Evolutionary conservation across 1,139 yeast species (phyloP).

Genomic region (Geotrichum citri-aurantii): DNA sequence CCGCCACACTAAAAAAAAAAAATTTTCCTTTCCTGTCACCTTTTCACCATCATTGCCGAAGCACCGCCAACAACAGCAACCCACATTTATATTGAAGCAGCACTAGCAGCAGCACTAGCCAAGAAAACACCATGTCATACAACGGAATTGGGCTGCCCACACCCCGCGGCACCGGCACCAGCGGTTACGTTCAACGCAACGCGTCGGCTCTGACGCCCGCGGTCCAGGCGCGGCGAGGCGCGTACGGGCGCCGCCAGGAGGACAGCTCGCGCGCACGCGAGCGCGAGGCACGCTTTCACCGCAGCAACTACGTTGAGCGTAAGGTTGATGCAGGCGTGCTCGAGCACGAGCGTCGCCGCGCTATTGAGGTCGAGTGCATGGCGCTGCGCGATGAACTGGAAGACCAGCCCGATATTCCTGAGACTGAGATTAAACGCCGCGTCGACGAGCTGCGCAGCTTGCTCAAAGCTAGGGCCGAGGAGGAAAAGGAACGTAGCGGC

Average conservation of each 20-base stretch:
- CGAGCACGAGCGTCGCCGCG: slow-evolving; percentile 46
- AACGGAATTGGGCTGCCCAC: slow-evolving; percentile 62
- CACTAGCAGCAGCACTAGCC: neutral
- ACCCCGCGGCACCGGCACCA: slow-evolving; percentile 68
- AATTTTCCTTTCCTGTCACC: neutral
- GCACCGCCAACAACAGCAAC: neutral
- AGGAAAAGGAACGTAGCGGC: neutral
- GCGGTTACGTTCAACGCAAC: slow-evolving; percentile 60
- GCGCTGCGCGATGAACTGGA: slow-evolving; percentile 44
- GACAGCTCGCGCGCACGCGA: slow-evolving; percentile 22
- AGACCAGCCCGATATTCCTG: slow-evolving; percentile 10
- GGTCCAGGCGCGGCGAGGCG: slow-evolving; percentile 29
- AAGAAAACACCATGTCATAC: slow-evolving; percentile 46
- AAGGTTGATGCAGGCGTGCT: slow-evolving; percentile 38
- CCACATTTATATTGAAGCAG: neutral
- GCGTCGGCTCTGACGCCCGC: slow-evolving; percentile 34
- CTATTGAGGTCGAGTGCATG: slow-evolving; percentile 50
- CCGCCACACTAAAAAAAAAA: neutral
- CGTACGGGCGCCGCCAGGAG: slow-evolving; percentile 36
- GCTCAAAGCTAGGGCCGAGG: slow-evolving; percentile 19
- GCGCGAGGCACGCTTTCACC: slow-evolving; percentile 23
- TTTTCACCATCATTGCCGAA: neutral
- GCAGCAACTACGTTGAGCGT: slow-evolving; percentile 26
- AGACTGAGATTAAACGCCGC: slow-evolving; percentile 27
- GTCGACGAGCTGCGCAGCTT: slow-evolving; percentile 31